Conservation (phyloP, 164 flowering plant species). For the Umbellularia californica region DNA sequence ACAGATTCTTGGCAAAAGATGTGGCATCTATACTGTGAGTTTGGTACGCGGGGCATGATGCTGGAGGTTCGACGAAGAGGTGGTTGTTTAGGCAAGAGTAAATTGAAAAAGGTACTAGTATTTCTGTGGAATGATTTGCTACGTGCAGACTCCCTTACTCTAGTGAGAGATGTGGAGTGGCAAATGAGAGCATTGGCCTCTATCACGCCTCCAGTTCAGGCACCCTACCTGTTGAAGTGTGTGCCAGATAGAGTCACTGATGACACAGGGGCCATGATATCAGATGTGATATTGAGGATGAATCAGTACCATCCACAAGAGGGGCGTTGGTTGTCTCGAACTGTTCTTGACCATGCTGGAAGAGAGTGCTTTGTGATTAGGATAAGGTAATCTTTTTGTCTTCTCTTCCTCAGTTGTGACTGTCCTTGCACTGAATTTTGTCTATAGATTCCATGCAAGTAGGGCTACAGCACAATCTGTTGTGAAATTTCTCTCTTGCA, state of each 20-base stretch:
- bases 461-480: too few species aligned
- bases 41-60: conserved; percentile 64
- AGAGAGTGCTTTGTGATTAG: conserved; percentile 83
- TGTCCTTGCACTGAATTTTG: neutral
- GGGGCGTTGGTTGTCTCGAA: conserved; percentile 93
- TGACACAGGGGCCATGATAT: conserved; percentile 91
- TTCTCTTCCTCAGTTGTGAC: neutral
- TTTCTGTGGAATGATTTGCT: conserved; percentile 77
- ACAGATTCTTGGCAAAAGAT: conserved; percentile 52
- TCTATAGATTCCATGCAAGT: too few species aligned
- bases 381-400: conserved; percentile 43
- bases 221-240: conserved; percentile 75
- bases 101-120: conserved; percentile 12
- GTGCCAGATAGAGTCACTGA: conserved; percentile 92
- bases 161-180: conserved; percentile 32
- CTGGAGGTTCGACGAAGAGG: conserved; percentile 49
- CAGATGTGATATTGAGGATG: conserved; percentile 75
- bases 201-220: conserved; percentile 90
- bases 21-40: conserved; percentile 79
- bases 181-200: conserved; percentile 49
- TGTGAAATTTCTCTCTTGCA: too few species aligned
- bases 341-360: conserved; percentile 91
- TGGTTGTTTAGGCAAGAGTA: conserved; percentile 45
- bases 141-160: conserved; percentile 63
- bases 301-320: conserved; percentile 81